Evolutionary conservation across 352 stramenopile species (phyloP), one percentile per base, ranked within the genome.

Genomic region (Phytophthora fragariae): DNA sequence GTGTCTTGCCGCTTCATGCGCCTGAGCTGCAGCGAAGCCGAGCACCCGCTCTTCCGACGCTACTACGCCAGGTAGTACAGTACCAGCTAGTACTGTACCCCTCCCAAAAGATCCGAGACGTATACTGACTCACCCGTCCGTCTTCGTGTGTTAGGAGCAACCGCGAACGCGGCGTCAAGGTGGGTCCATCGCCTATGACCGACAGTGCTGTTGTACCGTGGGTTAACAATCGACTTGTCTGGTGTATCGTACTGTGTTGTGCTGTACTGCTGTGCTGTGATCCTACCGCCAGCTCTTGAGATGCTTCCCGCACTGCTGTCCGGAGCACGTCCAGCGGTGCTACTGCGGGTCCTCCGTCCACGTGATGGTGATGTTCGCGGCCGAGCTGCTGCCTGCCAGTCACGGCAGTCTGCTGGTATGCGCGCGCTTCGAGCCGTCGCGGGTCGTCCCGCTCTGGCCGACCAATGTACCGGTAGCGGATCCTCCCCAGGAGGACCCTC

Each of bases 301-400:
- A 0, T 82, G 76, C 64, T 86, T 84, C 70, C 79, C 79, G 27
- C 79, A 86, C 57, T 86, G 79, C 63, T 86, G 79, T 49, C 76
- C 76, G 17, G 70, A 76, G 24, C 79, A 86, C 61, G 54, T 73
- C 5, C 53, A 60, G 31, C 73, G 79, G 3, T 76, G 76, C 35
- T 86, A 86, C 63, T 84, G 79, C 60, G 76, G 73, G 24, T 71
- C 61, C 21, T 81, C 76, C 27, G 17, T 86, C 7, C 72, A 85
- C 56, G 10, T 85, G 1, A 62, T 66, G 19, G 68, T 76, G 41
- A 75, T 68, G 14, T 77, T 81, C 33, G 19, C 37, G 1, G 33
- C 46, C 7, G 62, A 74, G 21, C 24, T 66, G 27, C 11, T 47
- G 11, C 15, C 57, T 17, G 24, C 52, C 9, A 35, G 15, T 7